Evolutionary conservation across 306 rosid genomes (phyloP).

Genomic region (Rosa rugosa): DNA sequence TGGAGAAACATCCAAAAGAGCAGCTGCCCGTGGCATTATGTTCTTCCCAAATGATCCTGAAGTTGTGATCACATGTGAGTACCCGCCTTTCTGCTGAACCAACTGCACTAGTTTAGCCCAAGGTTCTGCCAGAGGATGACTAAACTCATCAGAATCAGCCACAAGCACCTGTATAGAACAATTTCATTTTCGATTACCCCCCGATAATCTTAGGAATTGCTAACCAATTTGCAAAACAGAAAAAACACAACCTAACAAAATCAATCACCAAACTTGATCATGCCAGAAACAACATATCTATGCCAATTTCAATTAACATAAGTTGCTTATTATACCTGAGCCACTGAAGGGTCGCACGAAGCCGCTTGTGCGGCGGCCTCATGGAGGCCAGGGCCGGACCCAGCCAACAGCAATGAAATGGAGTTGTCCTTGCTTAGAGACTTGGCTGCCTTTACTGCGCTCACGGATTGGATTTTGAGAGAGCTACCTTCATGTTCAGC

Average conservation of each 20-base stretch:
- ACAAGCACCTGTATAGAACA: slow-evolving; percentile 53
- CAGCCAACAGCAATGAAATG: slow-evolving; percentile 76
- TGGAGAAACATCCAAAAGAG: slow-evolving; percentile 85
- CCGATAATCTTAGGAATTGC: neutral
- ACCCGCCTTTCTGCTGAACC: slow-evolving; percentile 70
- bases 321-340: slow-evolving; percentile 40
- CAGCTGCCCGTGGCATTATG: slow-evolving; percentile 76
- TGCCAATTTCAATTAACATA: neutral
- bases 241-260: neutral
- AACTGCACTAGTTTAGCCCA: slow-evolving; percentile 83
- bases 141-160: slow-evolving; percentile 74
- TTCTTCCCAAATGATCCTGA: slow-evolving; percentile 85
- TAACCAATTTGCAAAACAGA: neutral
- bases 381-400: slow-evolving; percentile 73
- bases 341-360: slow-evolving; percentile 66
- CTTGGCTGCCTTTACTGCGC: slow-evolving; percentile 73
- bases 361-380: slow-evolving; percentile 81
- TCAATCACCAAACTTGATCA: neutral
- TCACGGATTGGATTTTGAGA: slow-evolving; percentile 61
- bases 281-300: neutral
- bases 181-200: neutral
- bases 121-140: slow-evolving; percentile 70
- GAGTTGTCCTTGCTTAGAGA: slow-evolving; percentile 53
- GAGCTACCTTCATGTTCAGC: slow-evolving; percentile 80
- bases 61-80: slow-evolving; percentile 75